These are phyloP conservation scores for Cubamyces lactineus DNA, from an alignment of 768 basidiomycete species.

Conservation along the genomic window DNA sequence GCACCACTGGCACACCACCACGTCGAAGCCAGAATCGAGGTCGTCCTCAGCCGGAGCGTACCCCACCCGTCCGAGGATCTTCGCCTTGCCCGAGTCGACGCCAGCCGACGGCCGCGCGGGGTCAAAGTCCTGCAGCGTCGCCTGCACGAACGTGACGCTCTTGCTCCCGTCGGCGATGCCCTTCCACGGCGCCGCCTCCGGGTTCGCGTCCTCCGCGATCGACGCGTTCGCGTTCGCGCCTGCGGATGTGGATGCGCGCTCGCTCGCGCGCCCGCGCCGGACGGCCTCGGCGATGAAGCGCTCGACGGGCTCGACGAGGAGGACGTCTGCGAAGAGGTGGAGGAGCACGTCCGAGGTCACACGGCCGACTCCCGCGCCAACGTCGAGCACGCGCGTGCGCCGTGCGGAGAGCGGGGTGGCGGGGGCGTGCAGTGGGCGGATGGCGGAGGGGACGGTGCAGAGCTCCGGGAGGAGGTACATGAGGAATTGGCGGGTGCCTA, in stretches of 20 bases:
- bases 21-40: slow-evolving; percentile 72
- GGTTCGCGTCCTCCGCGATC: slow-evolving; percentile 14
- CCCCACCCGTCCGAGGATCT: slow-evolving; percentile 69
- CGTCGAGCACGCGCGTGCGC: slow-evolving; percentile 81
- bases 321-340: slow-evolving; percentile 85
- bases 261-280: slow-evolving; percentile 38
- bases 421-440: slow-evolving; percentile 50
- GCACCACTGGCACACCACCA: slow-evolving; percentile 98
- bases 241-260: no score
- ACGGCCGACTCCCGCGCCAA: slow-evolving; percentile 93
- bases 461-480: slow-evolving; percentile 81
- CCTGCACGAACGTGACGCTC: slow-evolving; percentile 80
- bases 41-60: slow-evolving; percentile 44
- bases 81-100: slow-evolving; percentile 34
- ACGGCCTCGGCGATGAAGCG: slow-evolving; percentile 76
- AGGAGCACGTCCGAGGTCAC: slow-evolving; percentile 88
- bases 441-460: slow-evolving; percentile 72
- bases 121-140: slow-evolving; percentile 80
- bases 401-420: slow-evolving; percentile 31
- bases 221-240: slow-evolving; percentile 34
- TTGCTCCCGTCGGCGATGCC: slow-evolving; percentile 65
- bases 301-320: slow-evolving; percentile 87
- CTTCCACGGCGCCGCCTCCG: slow-evolving; percentile 53
- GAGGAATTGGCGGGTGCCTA: slow-evolving; percentile 88
- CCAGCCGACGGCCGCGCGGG: slow-evolving; percentile 52